phyloP scores from a whole-genome alignment of 305 asterid species.

The Rubia balearica region DNA sequence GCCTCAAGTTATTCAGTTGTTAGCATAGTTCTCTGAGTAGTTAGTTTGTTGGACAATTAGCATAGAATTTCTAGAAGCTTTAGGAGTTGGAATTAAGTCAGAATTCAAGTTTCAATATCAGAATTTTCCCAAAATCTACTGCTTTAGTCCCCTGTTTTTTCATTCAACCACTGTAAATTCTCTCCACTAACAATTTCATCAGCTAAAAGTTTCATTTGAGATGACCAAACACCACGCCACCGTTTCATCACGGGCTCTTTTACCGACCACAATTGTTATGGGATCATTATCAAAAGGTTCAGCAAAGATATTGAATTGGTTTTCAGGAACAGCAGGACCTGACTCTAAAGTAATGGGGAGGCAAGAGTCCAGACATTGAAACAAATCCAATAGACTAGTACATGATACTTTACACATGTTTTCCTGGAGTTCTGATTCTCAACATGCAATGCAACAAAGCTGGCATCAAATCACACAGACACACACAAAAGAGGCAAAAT shows the following conservation, averaged over 20 bases:
- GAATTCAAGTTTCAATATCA: too few species aligned
- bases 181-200: too few species aligned
- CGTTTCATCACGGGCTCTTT: background rate
- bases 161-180: too few species aligned
- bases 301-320: background rate
- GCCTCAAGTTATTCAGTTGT: too few species aligned
- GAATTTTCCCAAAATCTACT: too few species aligned
- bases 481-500: conserved; percentile 10
- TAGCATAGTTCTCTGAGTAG: too few species aligned
- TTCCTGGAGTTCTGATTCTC: conserved; percentile 19
- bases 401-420: conserved; percentile 21
- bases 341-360: conserved; percentile 21
- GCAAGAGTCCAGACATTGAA: conserved; percentile 28
- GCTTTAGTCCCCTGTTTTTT: too few species aligned
- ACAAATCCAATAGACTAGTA: conserved; percentile 32
- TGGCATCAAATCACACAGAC: conserved; percentile 41
- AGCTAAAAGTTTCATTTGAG: too few species aligned
- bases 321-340: conserved; percentile 18
- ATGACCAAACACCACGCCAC: too few species aligned
- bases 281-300: background rate
- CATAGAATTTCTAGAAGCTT: too few species aligned
- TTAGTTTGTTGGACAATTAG: too few species aligned
- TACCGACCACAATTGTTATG: background rate
- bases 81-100: too few species aligned
- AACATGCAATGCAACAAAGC: conserved; percentile 26